Evolutionary conservation across 2,329 filamentous ascomycete species (phyloP).

Genomic region (Fusarium newnesense): DNA sequence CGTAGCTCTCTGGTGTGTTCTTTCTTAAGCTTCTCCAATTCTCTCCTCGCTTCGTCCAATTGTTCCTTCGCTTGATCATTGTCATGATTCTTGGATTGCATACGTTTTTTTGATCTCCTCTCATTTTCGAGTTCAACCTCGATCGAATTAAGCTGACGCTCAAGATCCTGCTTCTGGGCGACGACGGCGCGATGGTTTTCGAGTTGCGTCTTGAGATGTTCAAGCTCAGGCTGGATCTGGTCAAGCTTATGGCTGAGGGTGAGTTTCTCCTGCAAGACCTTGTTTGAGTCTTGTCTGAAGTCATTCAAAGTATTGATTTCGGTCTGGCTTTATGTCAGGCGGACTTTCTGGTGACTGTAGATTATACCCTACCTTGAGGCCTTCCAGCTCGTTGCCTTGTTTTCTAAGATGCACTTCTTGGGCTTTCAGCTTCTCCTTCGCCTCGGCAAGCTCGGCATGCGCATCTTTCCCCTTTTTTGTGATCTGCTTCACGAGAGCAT

Average conservation of each 20-base stretch:
- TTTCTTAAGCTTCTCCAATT: constrained; percentile 58
- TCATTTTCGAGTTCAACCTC: constrained; percentile 88
- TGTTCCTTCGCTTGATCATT: constrained; percentile 54
- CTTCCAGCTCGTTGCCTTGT: constrained; percentile 60
- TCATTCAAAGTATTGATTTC: constrained; percentile 77
- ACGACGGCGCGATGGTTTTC: constrained; percentile 73
- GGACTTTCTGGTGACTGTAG: no score
- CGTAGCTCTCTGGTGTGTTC: constrained; percentile 64
- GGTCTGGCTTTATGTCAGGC: constrained; percentile 58
- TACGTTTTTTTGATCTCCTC: constrained; percentile 55
- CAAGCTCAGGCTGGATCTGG: constrained; percentile 64
- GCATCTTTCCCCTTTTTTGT: constrained; percentile 53
- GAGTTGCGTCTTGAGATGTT: constrained; percentile 66
- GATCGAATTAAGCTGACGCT: constrained; percentile 79
- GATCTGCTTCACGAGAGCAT: constrained; percentile 66
- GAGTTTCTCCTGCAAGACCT: constrained; percentile 70
- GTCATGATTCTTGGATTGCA: constrained; percentile 49
- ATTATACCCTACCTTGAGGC: constrained; percentile 54
- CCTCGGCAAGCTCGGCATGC: constrained; percentile 55
- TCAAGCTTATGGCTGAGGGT: constrained; percentile 63
- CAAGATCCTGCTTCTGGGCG: constrained; percentile 81
- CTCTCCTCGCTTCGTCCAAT: constrained; percentile 53
- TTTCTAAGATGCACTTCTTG: constrained; percentile 61
- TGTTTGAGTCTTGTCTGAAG: constrained; percentile 75
- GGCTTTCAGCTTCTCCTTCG: constrained; percentile 54